These are phyloP conservation scores for Speleostelium caveatum DNA, from an alignment of 78 protist species.

Conservation along the genomic window DNA sequence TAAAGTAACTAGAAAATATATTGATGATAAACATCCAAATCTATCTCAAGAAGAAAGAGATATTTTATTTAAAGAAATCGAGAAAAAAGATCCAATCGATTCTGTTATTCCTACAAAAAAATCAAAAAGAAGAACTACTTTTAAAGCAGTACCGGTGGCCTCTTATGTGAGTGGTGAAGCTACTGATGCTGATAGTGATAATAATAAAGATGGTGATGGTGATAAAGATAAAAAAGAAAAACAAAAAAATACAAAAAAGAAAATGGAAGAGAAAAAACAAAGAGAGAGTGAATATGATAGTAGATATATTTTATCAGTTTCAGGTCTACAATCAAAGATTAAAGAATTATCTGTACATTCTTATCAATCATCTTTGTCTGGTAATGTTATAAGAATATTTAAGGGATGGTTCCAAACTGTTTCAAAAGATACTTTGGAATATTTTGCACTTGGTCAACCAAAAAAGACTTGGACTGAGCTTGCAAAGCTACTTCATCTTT, in stretches of 20 bases:
- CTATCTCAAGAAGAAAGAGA: background rate
- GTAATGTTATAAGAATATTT: constrained; percentile 26
- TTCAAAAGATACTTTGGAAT: constrained; percentile 57
- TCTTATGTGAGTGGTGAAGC: no score
- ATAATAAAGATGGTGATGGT: constrained; percentile 12
- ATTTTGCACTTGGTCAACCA: constrained; percentile 67
- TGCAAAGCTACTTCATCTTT: constrained; percentile 67
- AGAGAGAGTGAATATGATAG: background rate
- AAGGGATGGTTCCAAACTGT: constrained; percentile 40
- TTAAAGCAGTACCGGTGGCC: background rate
- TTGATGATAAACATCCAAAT: background rate
- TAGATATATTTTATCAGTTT: constrained; percentile 5
- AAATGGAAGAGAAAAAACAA: background rate
- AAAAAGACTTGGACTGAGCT: constrained; percentile 59
- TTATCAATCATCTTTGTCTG: constrained; percentile 33
- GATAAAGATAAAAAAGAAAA: background rate
- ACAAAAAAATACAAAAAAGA: background rate
- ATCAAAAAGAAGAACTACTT: background rate
- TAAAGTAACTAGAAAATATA: background rate
- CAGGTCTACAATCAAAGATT: constrained; percentile 17
- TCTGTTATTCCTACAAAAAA: background rate
- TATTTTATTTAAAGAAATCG: background rate
- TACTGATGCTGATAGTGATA: background rate
- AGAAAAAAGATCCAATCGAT: no score
- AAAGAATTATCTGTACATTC: constrained; percentile 12